Conservation (phyloP, 2,329 filamentous ascomycete genomes). For the Phialophora tarda region DNA sequence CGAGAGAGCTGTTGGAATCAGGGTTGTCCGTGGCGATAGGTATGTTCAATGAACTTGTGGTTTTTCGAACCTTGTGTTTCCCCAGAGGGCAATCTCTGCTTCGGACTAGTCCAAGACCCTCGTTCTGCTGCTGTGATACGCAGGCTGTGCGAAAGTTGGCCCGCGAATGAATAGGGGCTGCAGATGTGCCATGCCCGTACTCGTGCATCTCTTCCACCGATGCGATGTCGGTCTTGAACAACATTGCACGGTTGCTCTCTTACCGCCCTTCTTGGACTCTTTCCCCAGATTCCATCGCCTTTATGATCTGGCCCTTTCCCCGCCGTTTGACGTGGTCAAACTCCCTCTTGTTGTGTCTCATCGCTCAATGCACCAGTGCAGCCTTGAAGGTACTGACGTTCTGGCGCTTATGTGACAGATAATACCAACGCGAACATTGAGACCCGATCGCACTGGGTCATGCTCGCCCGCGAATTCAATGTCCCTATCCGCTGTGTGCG, state of each 20-base stretch:
- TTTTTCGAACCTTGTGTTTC: neutral
- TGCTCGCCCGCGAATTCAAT: constrained; percentile 70
- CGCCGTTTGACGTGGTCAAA: constrained; percentile 18
- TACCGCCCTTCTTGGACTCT: neutral
- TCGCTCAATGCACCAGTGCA: neutral
- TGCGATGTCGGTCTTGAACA: constrained; percentile 7
- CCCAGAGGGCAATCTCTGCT: neutral
- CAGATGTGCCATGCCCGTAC: constrained; percentile 15
- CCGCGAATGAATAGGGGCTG: neutral
- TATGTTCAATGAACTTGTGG: constrained; percentile 51
- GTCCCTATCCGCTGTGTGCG: constrained; percentile 84
- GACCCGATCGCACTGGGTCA: constrained; percentile 77
- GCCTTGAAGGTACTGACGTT: constrained; percentile 14
- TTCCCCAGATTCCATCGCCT: constrained; percentile 18
- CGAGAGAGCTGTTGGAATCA: constrained; percentile 67
- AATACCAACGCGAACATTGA: constrained; percentile 91
- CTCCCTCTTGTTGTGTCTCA: neutral
- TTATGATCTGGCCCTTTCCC: constrained; percentile 4
- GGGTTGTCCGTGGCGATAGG: constrained; percentile 77
- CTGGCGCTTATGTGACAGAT: constrained; percentile 60
- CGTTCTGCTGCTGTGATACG: constrained; percentile 13
- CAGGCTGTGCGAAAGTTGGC: neutral
- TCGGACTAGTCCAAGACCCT: constrained; percentile 1
- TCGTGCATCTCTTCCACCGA: neutral
- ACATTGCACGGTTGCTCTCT: constrained; percentile 3